Evolutionary conservation across 306 rosid species (phyloP), one percentile per base, ranked within the genome.

Genomic region (Potentilla sterilis): DNA sequence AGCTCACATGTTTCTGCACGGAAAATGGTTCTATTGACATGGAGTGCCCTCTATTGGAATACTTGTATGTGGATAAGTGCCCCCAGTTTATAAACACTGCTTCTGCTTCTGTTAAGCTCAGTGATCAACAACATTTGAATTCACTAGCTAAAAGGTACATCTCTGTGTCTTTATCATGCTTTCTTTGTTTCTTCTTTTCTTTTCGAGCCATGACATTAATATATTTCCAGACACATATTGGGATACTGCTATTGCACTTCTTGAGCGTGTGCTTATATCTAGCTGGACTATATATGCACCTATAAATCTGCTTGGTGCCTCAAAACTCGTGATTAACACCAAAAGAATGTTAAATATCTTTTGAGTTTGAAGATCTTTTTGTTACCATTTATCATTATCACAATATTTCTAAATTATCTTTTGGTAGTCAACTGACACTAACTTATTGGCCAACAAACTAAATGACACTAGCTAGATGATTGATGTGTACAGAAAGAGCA

Each of bases 1-100:
- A 4, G 67, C 51, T 77, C 7, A 51, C 21, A n/a, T 14, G 68
- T 28, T 67, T 76, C 11, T 54, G 10, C 55, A 7, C 47, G 2
- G 47, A 43, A 43, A 43, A 43, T 43, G 47, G 15, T 21, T 4
- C 3, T 21, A 58, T 15, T 22, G 64, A 12, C 34, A 34, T 58
- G 0, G 69, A 74, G 37, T 74, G 69, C 69, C 77, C 58, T 74
- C 15, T 69, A 7, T 58, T 74, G 21, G 77, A 76, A 42, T n/a
- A 37, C 38, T 13, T 76, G 28, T 62, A 67, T 40, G 54, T 65
- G 44, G 42, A 8, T 18, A 24, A 42, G 10, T 67, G 74, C 44
- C 80, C 65, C 21, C 40, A 65, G 55, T 49, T 49, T 8, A 15
- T 4, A 49, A 49, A 5, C 21, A 15, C 21, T 49, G 55, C 55